phyloP scores from a whole-genome alignment of 2,329 filamentous ascomycete genomes.

The Aspergillus tubingensis region DNA sequence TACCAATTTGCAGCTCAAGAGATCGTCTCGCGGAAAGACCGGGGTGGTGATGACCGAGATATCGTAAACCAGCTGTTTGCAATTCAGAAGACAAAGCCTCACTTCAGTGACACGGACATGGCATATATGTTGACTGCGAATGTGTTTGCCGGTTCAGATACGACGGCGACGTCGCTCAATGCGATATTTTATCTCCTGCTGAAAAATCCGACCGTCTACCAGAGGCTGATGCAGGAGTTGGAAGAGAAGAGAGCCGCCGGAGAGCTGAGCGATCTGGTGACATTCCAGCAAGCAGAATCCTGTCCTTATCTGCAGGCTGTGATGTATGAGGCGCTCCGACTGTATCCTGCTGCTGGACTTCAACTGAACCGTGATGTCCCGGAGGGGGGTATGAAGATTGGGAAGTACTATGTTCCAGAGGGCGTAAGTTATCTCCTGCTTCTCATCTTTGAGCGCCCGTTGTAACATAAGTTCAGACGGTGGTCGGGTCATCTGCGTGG shows the following conservation, averaged over 20 bases:
- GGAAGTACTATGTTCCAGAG: background rate
- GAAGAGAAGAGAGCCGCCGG: background rate
- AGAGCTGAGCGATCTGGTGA: background rate
- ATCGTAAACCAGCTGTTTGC: background rate
- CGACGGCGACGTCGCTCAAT: background rate
- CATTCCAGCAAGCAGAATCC: constrained; percentile 1
- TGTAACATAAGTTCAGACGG: background rate
- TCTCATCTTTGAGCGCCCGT: no score
- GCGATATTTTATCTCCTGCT: background rate
- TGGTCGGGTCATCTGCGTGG: background rate
- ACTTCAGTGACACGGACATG: background rate
- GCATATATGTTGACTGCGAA: background rate
- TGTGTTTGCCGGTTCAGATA: background rate
- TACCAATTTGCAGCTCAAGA: background rate
- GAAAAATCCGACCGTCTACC: background rate
- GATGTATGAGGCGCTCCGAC: constrained; percentile 4
- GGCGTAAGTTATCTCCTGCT: background rate
- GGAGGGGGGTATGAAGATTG: background rate
- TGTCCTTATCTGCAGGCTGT: constrained; percentile 1
- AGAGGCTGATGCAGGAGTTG: background rate
- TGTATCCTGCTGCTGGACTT: constrained; percentile 1
- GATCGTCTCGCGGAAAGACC: constrained; percentile 1
- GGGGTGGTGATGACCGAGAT: background rate
- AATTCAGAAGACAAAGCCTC: background rate
- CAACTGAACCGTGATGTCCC: background rate